Base-by-base conservation (phyloP, 345 rosid genomes). In the Noccaea caerulescens region DNA sequence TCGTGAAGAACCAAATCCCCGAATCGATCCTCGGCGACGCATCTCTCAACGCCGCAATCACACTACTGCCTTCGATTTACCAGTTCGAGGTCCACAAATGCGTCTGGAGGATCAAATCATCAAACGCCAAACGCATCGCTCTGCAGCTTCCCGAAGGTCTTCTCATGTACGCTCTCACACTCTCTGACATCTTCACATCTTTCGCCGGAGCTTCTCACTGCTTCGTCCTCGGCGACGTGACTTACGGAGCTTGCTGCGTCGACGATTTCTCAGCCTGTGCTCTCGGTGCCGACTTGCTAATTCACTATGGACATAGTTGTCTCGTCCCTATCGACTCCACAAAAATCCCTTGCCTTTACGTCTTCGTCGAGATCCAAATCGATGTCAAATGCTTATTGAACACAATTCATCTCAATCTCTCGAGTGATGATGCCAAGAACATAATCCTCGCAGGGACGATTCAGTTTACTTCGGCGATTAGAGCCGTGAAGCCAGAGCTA, bases 301-400 rank as follows among this genome's bases (percentile, higher is more conserved):
- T 93, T 42, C 98, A 91, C 63, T 93, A 89, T 57, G 98, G 98
- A 13, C 98, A 91, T 56, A 89, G 96, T 44, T 93, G 98, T 62
- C 84, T 93, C 23, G 95, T 93, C 3, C 98, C 97, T 5, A 88
- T 91, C 0, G 94, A 91, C 68, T 75, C 82, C 20, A 84, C 97
- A 2, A 72, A 84, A 63, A 80, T 93, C 38, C 97, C 98, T 18
- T 89, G 94, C 73, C 90, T 91, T 41, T 93, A 93, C 75, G 93
- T 93, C 59, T 93, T 93, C 63, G 97, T 93, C 7, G 97, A 93
- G 73, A 93, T 93, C 33, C 86, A 74, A 64, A 84, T 93, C 16
- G 91, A 91, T 41, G 85, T 86, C 1, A 80, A 68, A 32, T 82
- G 83, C 43, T 46, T 93, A 14, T 71, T 87, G 52, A 66, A 76